Evolutionary conservation across 129 eudicot species (phyloP).

Genomic region (Mikania micrantha): DNA sequence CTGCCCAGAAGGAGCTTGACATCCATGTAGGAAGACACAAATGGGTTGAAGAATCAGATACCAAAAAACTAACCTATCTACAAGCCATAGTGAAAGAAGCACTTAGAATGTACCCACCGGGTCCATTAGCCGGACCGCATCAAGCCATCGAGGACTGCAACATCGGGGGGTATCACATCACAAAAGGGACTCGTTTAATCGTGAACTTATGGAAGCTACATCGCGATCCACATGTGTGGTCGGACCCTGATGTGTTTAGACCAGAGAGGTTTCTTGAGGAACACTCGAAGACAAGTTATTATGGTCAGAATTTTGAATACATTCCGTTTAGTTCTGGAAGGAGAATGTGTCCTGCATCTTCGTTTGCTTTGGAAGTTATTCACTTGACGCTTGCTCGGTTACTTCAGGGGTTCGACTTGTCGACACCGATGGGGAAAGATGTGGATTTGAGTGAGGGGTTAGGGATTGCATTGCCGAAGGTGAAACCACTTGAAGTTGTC

Average conservation of each 20-base stretch:
- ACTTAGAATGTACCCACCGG: conserved; percentile 59
- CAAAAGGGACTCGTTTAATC: conserved; percentile 41
- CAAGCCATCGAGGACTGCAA: conserved; percentile 40
- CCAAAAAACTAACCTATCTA: conserved; percentile 23
- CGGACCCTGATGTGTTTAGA: conserved; percentile 18
- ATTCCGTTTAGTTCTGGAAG: conserved; percentile 25
- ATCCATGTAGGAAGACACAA: conserved; percentile 25
- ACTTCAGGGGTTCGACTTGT: conserved; percentile 17
- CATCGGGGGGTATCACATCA: conserved; percentile 23
- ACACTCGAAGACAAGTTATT: neutral
- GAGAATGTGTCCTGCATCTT: conserved; percentile 28
- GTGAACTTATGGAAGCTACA: conserved; percentile 46
- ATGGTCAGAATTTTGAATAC: conserved; percentile 26
- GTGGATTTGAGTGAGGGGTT: conserved; percentile 5
- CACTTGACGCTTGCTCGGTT: conserved; percentile 23
- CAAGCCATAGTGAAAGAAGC: conserved; percentile 47
- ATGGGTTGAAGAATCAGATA: conserved; percentile 43
- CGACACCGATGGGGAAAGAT: neutral
- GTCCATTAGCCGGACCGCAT: conserved; percentile 42
- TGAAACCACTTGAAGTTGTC: conserved; percentile 7
- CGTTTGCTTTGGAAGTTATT: neutral
- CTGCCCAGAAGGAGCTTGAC: conserved; percentile 37
- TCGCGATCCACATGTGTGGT: conserved; percentile 35
- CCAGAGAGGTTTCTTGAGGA: conserved; percentile 21
- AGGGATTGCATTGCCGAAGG: conserved; percentile 30